Evolutionary conservation across 2,329 filamentous ascomycete species (phyloP), one percentile per base, ranked within the genome.

Genomic region (Pseudogymnoascus sp.): DNA sequence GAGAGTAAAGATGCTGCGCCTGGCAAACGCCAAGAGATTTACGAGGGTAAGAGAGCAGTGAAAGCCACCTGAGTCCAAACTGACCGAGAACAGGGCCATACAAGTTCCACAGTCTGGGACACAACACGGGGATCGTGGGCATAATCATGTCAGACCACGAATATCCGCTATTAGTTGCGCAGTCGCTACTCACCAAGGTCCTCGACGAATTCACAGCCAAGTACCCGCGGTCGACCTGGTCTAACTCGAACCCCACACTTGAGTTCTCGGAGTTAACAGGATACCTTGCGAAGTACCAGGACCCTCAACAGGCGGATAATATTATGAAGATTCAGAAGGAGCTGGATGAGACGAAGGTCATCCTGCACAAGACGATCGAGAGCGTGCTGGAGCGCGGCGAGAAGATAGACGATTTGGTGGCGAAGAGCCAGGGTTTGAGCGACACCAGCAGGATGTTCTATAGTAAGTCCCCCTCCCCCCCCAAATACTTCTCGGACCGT

Each of bases 391-490:
- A 97, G 79, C 84, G 94, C 64, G 94, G 92, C 41, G 92, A 97
- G 84, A 97, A 97, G 82, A 91, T 99, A 68, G 93, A 97, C 72
- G 90, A 89, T 69, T 77, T 99, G 68, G 93, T 97, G 50, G 87
- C 87, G 66, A 97, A 97, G 84, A 96, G 90, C 70, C 91, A 96
- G 69, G 90, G 87, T 11, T 76, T 99, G 70, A 96, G 90, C 75
- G 84, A 85, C 58, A 89, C 94, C 80, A 96, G 91, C 78, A 97
- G 96, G 82, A 93, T 95, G 88, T 99, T 99, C 75, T 97, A 97
- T 75, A 91, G 88, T 88, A 75, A 69, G 81, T 77, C 20, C 14
- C 22, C 12, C 12, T 14, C 39, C n/a, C n/a, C n/a, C n/a, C n/a
- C n/a, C n/a, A 12, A 6, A 22, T 22, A 43, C 33, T 20, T 50